These are phyloP conservation scores for Lactuca saligna DNA, from an alignment of 129 eudicot species.

Conservation along the genomic window DNA sequence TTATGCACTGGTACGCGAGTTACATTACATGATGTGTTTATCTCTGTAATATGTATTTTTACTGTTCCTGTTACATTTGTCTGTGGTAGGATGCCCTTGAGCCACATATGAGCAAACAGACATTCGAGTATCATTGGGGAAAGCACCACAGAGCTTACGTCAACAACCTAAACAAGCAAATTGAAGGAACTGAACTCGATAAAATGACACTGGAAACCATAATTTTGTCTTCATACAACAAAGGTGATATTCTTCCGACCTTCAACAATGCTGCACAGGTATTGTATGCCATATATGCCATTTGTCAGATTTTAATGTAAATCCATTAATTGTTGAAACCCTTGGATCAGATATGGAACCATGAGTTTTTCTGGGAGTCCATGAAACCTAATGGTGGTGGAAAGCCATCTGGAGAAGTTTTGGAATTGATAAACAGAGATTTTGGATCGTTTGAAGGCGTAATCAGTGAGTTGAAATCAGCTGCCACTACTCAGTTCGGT, in stretches of 20 bases:
- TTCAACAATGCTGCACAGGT: conserved; percentile 96
- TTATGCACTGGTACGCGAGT: conserved; percentile 54
- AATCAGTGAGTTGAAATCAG: conserved; percentile 65
- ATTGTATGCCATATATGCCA: no score
- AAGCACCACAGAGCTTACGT: conserved; percentile 88
- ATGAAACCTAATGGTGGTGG: conserved; percentile 99
- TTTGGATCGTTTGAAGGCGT: conserved; percentile 87
- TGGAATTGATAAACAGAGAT: conserved; percentile 51
- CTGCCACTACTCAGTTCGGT: conserved; percentile 94
- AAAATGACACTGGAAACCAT: conserved; percentile 66
- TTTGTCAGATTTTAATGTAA: no score
- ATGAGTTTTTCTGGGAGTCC: conserved; percentile 95
- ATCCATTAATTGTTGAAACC: no score
- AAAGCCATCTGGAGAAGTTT: conserved; percentile 81
- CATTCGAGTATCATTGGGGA: conserved; percentile 95
- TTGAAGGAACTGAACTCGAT: conserved; percentile 80
- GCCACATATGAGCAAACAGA: conserved; percentile 91
- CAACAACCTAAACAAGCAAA: conserved; percentile 90
- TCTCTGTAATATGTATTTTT: not conserved
- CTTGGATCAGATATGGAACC: conserved; percentile 56
- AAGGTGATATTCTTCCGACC: conserved; percentile 72
- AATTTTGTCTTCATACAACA: conserved; percentile 65
- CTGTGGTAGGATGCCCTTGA: conserved; percentile 76
- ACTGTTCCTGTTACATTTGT: not conserved
- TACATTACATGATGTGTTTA: no score